phyloP scores from a whole-genome alignment of 345 rosid species.

The Heritiera littoralis region DNA sequence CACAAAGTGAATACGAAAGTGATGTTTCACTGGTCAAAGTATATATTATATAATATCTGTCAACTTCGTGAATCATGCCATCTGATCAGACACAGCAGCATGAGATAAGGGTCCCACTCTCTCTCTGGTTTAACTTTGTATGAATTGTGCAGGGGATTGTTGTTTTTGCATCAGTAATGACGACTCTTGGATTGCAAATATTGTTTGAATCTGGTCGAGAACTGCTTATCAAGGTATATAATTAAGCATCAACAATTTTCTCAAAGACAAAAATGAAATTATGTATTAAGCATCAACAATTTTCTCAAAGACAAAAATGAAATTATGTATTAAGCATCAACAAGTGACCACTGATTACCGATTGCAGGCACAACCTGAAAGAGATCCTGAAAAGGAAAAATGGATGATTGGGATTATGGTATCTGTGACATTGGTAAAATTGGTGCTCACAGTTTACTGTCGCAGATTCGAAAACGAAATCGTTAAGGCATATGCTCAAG shows the following conservation, averaged over 20 bases:
- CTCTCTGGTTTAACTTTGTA: conserved; percentile 23
- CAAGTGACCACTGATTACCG: neutral
- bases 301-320: no score
- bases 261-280: no score
- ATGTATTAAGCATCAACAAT: no score
- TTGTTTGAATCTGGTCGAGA: conserved; percentile 59
- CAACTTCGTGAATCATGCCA: neutral
- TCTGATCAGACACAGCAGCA: neutral
- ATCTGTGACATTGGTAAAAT: conserved; percentile 46
- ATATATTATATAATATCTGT: neutral
- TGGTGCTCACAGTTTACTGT: conserved; percentile 40
- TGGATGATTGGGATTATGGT: conserved; percentile 68
- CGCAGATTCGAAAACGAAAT: conserved; percentile 47
- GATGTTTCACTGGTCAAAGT: neutral
- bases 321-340: neutral
- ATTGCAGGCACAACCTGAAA: conserved; percentile 49
- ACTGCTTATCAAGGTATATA: conserved; percentile 39
- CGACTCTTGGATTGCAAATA: conserved; percentile 56
- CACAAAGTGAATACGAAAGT: no score
- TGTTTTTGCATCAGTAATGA: conserved; percentile 58
- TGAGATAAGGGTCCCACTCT: neutral
- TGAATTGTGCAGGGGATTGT: conserved; percentile 50
- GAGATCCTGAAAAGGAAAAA: conserved; percentile 44
- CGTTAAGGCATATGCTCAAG: conserved; percentile 52
- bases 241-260: neutral